Evolutionary conservation across 1,284 basidiomycete genomes (phyloP).

Genomic region (Ustilago xerochloae): DNA sequence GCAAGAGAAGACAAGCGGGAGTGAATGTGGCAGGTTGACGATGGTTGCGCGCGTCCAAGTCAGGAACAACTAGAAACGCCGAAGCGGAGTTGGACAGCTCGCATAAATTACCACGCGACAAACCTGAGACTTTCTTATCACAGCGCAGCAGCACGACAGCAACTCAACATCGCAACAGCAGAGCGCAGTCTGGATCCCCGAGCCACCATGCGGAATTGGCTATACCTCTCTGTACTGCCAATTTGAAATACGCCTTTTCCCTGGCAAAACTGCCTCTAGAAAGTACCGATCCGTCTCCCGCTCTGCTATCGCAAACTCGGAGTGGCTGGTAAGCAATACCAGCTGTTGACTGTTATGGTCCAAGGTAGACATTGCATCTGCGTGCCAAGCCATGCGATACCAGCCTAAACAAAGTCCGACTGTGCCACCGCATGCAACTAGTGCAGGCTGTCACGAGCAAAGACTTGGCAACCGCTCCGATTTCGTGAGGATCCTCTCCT

Average conservation of each 20-base stretch:
- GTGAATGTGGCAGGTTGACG: background rate
- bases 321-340: background rate
- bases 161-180: background rate
- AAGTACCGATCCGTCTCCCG: too few relatives aligned
- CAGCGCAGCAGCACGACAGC: too few relatives aligned
- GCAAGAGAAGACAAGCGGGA: background rate
- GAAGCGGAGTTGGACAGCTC: slow-evolving; percentile 28
- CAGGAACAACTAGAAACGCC: slow-evolving; percentile 7
- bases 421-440: too few relatives aligned
- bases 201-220: background rate
- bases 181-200: background rate
- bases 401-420: background rate
- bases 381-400: background rate
- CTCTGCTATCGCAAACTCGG: too few relatives aligned
- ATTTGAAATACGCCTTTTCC: background rate
- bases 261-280: too few relatives aligned
- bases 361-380: background rate
- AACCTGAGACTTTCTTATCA: too few relatives aligned
- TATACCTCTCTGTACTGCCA: background rate
- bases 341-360: background rate
- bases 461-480: too few relatives aligned
- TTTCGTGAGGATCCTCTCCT: too few relatives aligned
- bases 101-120: slow-evolving; percentile 7
- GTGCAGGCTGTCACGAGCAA: too few relatives aligned
- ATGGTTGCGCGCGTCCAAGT: background rate